Base-by-base conservation (phyloP, 768 basidiomycete species). In the Trametes coccinea region DNA sequence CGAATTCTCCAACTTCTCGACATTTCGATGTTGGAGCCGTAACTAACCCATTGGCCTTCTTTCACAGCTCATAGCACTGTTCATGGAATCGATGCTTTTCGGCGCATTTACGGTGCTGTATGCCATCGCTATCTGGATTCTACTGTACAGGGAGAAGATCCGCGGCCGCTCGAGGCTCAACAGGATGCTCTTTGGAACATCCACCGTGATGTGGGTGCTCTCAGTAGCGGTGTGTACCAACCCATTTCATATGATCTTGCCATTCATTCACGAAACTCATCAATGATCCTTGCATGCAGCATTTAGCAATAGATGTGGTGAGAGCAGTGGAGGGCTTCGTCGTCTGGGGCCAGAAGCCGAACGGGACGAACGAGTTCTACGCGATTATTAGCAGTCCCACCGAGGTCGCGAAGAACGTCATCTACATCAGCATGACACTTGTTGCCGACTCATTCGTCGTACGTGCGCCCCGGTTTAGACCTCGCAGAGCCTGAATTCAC, bases 31-130 rank as follows among this genome's bases (percentile, higher is more conserved):
- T n/a, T 0, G 41, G 41, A 13, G 14, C 41, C 13, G 41, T n/a
- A 5, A 43, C 41, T 43, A 9, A 43, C 41, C 1, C 57, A n/a
- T 41, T 34, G 31, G 4, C 8, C 10, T 33, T 11, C 17, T 7
- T 27, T 37, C 30, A 5, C 49, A 64, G 63, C 55, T 64, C 59
- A 61, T 64, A 31, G 63, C 63, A 9, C n/a, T 64, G 27, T 64
- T 60, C 41, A 50, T 61, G 22, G 63, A 64, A 51, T 64, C 63
- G 45, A 53, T 64, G 60, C 13, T 64, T 31, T 64, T 60, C 39
- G 63, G 63, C 39, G 63, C 55, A 10, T 64, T 64, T 59, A 54
- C 56, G 13, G 60, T 64, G 17, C 63, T 64, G 49, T 64, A 64
- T 39, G 45, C 59, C 49, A 58, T 64, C n/a, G 60, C 63, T 1